phyloP scores from a whole-genome alignment of 176 grass and related monocot species.

The Hyparrhenia diplandra region DNA sequence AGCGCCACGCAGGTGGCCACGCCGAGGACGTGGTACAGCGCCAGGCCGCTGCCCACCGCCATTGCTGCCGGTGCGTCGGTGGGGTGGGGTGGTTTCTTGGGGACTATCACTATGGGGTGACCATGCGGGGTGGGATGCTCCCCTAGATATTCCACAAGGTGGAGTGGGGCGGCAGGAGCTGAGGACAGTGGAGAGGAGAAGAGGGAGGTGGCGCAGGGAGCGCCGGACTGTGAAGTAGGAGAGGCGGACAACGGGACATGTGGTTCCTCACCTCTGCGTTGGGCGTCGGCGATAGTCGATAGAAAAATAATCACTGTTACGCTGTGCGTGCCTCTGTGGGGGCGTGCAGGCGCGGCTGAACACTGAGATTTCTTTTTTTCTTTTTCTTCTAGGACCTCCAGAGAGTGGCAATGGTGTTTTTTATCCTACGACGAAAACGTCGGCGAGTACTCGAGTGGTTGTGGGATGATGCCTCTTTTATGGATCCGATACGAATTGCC shows the following conservation, averaged over 20 bases:
- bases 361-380: not conserved
- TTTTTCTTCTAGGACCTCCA: not conserved
- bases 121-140: conserved; percentile 32
- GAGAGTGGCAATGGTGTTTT: not conserved
- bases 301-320: conserved; percentile 1
- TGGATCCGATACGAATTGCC: not conserved
- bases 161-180: conserved; percentile 22
- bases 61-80: conserved; percentile 31
- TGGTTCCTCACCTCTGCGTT: not conserved
- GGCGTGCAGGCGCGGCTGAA: not conserved
- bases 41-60: conserved; percentile 48
- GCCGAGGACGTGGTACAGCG: conserved; percentile 70
- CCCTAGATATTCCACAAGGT: conserved; percentile 17
- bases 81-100: not conserved
- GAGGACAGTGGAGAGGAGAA: not conserved
- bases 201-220: too few relatives aligned
- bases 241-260: not conserved
- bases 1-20: conserved; percentile 57
- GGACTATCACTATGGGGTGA: not conserved
- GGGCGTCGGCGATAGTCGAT: not conserved
- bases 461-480: not conserved
- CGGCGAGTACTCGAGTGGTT: not conserved
- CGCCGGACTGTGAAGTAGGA: not conserved
- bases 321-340: not conserved
- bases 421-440: not conserved